These are phyloP conservation scores for Zizania palustris DNA, from an alignment of 202 grass and related monocot genomes.

Conservation along the genomic window DNA sequence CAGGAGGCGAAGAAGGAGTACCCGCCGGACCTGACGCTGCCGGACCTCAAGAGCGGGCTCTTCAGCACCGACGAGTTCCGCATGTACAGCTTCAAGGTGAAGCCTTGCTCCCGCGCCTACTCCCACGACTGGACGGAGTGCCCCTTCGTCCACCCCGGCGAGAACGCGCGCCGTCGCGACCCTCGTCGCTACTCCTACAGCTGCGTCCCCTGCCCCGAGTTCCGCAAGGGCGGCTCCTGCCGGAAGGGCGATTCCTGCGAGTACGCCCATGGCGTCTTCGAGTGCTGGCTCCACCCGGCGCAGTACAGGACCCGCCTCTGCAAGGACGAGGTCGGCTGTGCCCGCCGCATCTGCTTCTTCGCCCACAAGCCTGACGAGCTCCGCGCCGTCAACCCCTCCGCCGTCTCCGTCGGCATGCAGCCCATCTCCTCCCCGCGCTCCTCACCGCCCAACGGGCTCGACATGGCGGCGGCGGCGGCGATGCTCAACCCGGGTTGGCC, in stretches of 20 bases:
- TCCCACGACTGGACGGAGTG: conserved; percentile 99
- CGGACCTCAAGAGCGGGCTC: conserved; percentile 92
- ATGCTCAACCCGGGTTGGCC: conserved; percentile 63
- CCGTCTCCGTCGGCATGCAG: conserved; percentile 68
- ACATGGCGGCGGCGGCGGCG: conserved; percentile 46
- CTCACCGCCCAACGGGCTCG: conserved; percentile 58
- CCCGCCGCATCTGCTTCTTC: conserved; percentile 93
- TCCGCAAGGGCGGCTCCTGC: conserved; percentile 88
- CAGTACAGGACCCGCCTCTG: conserved; percentile 87
- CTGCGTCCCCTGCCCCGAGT: conserved; percentile 96
- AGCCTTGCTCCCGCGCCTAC: conserved; percentile 97
- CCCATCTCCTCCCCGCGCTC: conserved; percentile 63
- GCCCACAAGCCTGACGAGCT: conserved; percentile 93
- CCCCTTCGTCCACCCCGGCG: conserved; percentile 96
- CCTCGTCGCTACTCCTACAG: conserved; percentile 92
- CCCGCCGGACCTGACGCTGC: conserved; percentile 86
- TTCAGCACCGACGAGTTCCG: conserved; percentile 97
- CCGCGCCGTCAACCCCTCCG: conserved; percentile 79
- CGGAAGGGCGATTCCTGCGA: conserved; percentile 86
- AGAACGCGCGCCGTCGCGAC: conserved; percentile 97
- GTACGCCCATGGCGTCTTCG: conserved; percentile 93
- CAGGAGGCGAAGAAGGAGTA: conserved; percentile 81
- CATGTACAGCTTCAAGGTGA: conserved; percentile 99
- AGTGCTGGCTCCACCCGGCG: conserved; percentile 96
- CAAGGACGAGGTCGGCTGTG: conserved; percentile 94